Conservation (phyloP, 495 filamentous ascomycete species). For the Neurospora sp. region DNA sequence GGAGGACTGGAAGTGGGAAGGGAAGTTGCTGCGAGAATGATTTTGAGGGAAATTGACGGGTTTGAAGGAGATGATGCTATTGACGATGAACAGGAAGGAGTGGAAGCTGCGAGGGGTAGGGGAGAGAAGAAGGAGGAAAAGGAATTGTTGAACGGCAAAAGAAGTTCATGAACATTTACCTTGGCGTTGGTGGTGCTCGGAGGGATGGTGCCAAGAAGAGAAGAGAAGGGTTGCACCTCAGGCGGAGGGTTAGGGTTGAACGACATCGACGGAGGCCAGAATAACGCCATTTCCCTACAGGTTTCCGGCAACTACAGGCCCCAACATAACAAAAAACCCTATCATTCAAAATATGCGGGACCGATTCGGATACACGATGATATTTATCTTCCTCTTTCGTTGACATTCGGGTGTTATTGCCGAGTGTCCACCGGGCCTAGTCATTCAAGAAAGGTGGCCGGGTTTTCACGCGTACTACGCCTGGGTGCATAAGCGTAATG, state of each 20-base stretch:
- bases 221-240: neutral
- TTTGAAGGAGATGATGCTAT: neutral
- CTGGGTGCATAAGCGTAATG: neutral
- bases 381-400: neutral
- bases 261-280: neutral
- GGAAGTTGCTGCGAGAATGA: conserved; percentile 12
- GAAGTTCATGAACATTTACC: neutral
- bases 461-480: neutral
- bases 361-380: neutral
- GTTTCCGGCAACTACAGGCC: neutral
- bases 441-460: neutral
- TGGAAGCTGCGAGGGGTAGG: neutral
- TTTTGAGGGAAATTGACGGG: conserved; percentile 12
- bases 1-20: conserved; percentile 12
- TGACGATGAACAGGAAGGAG: neutral
- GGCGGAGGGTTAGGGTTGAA: neutral
- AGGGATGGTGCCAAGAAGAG: neutral
- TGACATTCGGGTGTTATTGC: neutral
- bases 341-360: neutral
- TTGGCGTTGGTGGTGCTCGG: neutral
- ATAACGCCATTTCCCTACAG: neutral
- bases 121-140: neutral
- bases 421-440: neutral
- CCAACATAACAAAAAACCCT: neutral
- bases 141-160: neutral